A percentile compares a stretch with the other conserved stretches of the same genome.
Conservation (phyloP, 352 stramenopile genomes). For the Phytophthora vignae region DNA sequence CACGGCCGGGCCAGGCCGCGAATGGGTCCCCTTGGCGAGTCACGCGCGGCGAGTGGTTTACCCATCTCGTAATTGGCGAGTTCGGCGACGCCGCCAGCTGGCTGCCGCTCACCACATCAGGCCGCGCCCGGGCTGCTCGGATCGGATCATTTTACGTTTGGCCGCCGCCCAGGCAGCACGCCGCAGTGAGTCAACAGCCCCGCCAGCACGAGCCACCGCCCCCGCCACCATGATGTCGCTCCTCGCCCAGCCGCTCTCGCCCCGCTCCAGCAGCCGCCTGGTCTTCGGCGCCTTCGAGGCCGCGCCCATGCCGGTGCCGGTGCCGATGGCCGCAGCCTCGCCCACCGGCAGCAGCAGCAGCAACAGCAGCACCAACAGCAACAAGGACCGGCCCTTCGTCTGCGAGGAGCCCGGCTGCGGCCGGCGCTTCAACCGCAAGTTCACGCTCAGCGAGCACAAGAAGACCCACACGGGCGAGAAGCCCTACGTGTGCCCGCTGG, state of each 20-base stretch:
- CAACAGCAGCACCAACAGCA: neutral
- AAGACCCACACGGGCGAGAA: conserved; percentile 71
- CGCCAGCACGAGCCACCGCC: neutral
- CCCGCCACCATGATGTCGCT: conserved; percentile 41
- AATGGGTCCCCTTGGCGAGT: conserved; percentile 20
- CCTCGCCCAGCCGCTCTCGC: conserved; percentile 37
- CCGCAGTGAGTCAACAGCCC: conserved; percentile 12
- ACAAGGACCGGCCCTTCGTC: conserved; percentile 48
- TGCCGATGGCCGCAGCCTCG: conserved; percentile 4
- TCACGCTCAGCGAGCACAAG: conserved; percentile 64
- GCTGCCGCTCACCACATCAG: conserved; percentile 29
- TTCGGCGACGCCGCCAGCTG: conserved; percentile 25
- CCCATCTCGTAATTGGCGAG: conserved; percentile 22
- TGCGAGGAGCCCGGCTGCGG: conserved; percentile 51
- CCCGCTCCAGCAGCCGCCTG: conserved; percentile 21
- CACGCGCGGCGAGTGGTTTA: conserved; percentile 5
- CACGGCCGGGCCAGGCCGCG: neutral
- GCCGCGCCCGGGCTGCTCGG: neutral
- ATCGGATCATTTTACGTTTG: conserved; percentile 41
- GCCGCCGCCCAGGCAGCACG: conserved; percentile 8
- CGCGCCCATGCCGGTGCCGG: neutral
- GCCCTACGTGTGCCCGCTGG: conserved; percentile 54
- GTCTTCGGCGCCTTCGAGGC: conserved; percentile 28
- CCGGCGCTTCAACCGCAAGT: conserved; percentile 62
- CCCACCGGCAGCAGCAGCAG: conserved; percentile 1